A percentile compares a stretch with the other conserved stretches of the same genome.
Evolutionary conservation across 1,284 basidiomycete genomes (phyloP).

Genomic region (Tremellales sp.): DNA sequence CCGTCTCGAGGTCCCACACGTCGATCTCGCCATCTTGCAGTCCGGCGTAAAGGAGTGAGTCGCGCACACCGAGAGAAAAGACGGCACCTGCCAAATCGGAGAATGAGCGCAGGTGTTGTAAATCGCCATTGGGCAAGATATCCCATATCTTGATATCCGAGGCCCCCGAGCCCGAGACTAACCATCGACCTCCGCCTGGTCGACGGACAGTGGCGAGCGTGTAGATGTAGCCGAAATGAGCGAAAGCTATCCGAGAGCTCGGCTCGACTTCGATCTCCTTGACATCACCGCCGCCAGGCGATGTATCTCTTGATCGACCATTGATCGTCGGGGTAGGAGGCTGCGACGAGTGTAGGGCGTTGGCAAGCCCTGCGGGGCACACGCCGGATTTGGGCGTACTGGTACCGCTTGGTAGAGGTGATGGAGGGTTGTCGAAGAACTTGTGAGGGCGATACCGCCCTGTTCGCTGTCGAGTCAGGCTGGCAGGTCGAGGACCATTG

Average conservation of each 20-base stretch:
- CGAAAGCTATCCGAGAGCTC: constrained; percentile 71
- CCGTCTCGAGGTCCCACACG: constrained; percentile 86
- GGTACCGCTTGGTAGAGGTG: constrained; percentile 17
- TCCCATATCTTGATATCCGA: constrained; percentile 87
- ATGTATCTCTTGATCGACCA: background rate
- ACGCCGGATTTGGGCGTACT: constrained; percentile 25
- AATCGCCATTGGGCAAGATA: constrained; percentile 51
- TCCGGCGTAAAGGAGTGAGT: constrained; percentile 82
- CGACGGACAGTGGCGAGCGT: constrained; percentile 62
- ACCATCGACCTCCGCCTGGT: constrained; percentile 52
- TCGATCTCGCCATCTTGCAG: constrained; percentile 91
- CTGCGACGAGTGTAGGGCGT: background rate
- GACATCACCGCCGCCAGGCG: constrained; percentile 5
- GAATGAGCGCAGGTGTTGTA: constrained; percentile 27
- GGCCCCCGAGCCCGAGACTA: constrained; percentile 83
- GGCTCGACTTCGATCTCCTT: constrained; percentile 56
- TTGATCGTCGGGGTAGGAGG: background rate
- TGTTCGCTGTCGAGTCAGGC: constrained; percentile 24
- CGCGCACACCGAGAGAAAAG: constrained; percentile 68
- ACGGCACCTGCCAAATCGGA: constrained; percentile 53
- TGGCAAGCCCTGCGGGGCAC: background rate
- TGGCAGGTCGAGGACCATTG: constrained; percentile 8
- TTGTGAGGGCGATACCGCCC: constrained; percentile 43
- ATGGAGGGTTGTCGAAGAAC: constrained; percentile 41
- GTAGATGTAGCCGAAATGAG: constrained; percentile 93